Evolutionary conservation across 163 green algal genomes (phyloP), one percentile per base, ranked within the genome.

Genomic region (Scenedesmus sp.): DNA sequence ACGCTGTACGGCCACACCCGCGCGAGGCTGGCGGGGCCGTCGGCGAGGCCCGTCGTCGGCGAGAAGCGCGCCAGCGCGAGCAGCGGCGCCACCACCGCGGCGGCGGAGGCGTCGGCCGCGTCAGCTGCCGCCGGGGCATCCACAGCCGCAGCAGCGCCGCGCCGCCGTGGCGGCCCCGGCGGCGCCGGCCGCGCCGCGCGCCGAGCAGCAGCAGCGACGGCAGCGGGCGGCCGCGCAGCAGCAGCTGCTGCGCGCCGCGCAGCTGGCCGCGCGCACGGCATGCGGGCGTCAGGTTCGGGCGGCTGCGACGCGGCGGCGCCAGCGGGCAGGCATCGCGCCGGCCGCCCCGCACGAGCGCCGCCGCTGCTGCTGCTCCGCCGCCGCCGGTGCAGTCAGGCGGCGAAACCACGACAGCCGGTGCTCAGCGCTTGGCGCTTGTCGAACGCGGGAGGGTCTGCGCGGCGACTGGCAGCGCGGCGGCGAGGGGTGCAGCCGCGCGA

Each of bases 1-100:
- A 34, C 53, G 56, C 56, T 64, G 67, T 77, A 64, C 17, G 51
- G 67, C 10, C 51, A 56, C 33, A 77, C 67, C 54, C 65, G 51
- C 4, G 47, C 39, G 10, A 77, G 53, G 53, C 67, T 77, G 17
- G 67, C 67, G 28, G 67, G 67, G 7, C 67, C 67, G 26, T 77
- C 67, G 20, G 53, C 53, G 7, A 77, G 67, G 9, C 53, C 67
- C 9, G 22, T 77, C n/a, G n/a, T n/a, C 29, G 67, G 67, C 2
- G 50, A 57, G 53, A 66, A 77, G 1, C 24, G 26, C 2, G 29
- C 44, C 2, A 77, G 53, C 3, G 53, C 31, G 5, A 14, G 17
- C 4, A 77, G 67, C 24, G 65, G 31, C 1, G 34, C 18, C 44
- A 3, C 13, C n/a, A 42, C 63, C 20, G 36, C 4, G 15, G 64